These are phyloP conservation scores for Trametes cinnabarina DNA, from an alignment of 768 basidiomycete genomes.

Conservation along the genomic window DNA sequence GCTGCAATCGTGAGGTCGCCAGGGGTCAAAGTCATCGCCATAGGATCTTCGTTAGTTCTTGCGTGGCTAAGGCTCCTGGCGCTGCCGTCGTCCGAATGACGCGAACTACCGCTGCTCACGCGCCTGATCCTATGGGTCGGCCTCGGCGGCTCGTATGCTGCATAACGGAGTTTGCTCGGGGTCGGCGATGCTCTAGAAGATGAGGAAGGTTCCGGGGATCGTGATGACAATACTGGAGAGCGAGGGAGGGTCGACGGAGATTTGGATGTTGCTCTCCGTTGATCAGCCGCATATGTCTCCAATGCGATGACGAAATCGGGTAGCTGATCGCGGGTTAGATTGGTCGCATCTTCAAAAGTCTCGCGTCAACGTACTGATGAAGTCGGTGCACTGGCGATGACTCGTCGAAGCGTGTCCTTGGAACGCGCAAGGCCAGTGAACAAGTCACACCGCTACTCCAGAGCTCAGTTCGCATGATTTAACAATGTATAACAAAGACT, in stretches of 20 bases:
- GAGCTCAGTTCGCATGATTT: background rate
- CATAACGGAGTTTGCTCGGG: slow-evolving; percentile 60
- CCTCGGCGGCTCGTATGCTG: slow-evolving; percentile 65
- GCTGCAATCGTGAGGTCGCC: slow-evolving; percentile 47
- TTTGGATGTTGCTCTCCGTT: background rate
- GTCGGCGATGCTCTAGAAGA: slow-evolving; percentile 29
- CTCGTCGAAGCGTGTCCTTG: slow-evolving; percentile 43
- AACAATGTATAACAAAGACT: background rate
- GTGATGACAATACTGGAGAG: slow-evolving; percentile 11
- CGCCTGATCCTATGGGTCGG: slow-evolving; percentile 45
- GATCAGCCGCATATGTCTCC: slow-evolving; percentile 28
- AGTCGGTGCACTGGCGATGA: slow-evolving; percentile 49
- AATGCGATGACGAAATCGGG: slow-evolving; percentile 66
- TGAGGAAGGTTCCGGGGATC: slow-evolving; percentile 19
- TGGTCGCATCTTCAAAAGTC: background rate
- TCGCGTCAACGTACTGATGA: slow-evolving; percentile 47
- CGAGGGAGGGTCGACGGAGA: slow-evolving; percentile 5
- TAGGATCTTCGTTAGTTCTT: slow-evolving; percentile 16
- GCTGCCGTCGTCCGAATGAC: slow-evolving; percentile 36
- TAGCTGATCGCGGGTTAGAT: slow-evolving; percentile 44
- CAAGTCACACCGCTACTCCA: slow-evolving; percentile 63
- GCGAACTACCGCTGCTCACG: slow-evolving; percentile 37
- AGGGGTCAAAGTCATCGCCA: slow-evolving; percentile 36
- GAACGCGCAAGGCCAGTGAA: slow-evolving; percentile 53
- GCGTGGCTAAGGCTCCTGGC: slow-evolving; percentile 32